Percentiles rank a stretch among this genome's conserved stretches.
Evolutionary conservation across 805 yeast genomes (phyloP).

Genomic region (Suhomyces vadensis): DNA sequence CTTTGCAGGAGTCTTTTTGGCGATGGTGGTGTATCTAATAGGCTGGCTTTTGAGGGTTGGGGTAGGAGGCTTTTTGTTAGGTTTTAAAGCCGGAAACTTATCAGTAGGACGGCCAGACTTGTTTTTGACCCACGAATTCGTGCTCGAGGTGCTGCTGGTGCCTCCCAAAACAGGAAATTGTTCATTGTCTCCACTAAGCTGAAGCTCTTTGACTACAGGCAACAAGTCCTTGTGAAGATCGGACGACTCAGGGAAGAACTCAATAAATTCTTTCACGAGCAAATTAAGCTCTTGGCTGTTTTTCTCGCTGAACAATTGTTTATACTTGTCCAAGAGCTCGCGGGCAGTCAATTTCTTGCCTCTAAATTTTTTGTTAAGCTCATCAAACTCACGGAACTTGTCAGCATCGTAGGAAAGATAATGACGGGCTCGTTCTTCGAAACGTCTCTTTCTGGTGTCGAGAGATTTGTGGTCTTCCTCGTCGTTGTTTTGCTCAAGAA

Average conservation of each 20-base stretch:
- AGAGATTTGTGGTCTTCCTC: constrained; percentile 40
- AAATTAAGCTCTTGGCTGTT: constrained; percentile 53
- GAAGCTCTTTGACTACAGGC: constrained; percentile 21
- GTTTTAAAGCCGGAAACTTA: constrained; percentile 37
- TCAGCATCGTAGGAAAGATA: constrained; percentile 58
- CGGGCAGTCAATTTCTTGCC: constrained; percentile 47
- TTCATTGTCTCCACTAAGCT: constrained; percentile 27
- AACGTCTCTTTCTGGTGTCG: constrained; percentile 56
- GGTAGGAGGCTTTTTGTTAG: constrained; percentile 18
- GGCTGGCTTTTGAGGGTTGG: constrained; percentile 24
- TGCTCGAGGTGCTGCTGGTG: constrained; percentile 10
- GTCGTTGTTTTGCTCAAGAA: constrained; percentile 18
- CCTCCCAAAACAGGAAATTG: constrained; percentile 52
- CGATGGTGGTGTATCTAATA: constrained; percentile 37
- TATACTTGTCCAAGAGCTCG: constrained; percentile 49
- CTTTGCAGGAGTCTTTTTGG: constrained; percentile 17
- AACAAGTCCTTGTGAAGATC: constrained; percentile 42
- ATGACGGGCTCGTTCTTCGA: constrained; percentile 84
- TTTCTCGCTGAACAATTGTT: constrained; percentile 44
- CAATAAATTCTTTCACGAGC: constrained; percentile 60
- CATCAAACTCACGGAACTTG: constrained; percentile 49
- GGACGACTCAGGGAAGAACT: constrained; percentile 52
- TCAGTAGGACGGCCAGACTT: constrained; percentile 20
- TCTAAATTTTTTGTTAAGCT: constrained; percentile 49
- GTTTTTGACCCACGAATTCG: constrained; percentile 15